Base-by-base conservation (phyloP, 2,329 filamentous ascomycete species). In the Fusarium sambucinum region DNA sequence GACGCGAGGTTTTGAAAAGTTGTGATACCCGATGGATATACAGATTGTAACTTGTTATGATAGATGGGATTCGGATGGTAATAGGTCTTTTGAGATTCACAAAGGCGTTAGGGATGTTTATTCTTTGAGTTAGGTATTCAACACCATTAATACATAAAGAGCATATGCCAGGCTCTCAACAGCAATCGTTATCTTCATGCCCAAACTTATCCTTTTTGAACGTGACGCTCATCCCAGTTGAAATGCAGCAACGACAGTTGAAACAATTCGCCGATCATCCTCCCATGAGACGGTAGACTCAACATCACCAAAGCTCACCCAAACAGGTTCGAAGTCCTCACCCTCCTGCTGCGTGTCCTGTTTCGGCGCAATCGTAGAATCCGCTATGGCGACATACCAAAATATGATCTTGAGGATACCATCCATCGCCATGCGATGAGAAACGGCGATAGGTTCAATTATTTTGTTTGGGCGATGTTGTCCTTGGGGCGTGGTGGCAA, bases 1-100 rank as follows among this genome's bases (percentile, higher is more conserved):
- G 67, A 72, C 7, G 63, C 46, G 41, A 68, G 51, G 51, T 4
- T 44, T 33, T 71, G 54, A 71, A 70, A 63, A 68, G 58, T 53
- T 42, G 60, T 50, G 67, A 70, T 70, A 70, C 67, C 67, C 67
- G 32, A 8, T 40, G 50, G 27, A 42, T 38, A 13, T 21, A 29
- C 44, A 58, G 35, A 55, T 55, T 63, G 42, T 47, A n/a, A 29
- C n/a, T 13, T 13, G 16, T 6, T 21, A 19, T n/a, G 27, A 32
- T 38, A 38, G 7, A 35, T 50, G 6, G 27, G 27, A 27, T 27
- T 27, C 6, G 38, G 41, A 19, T 21, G 13, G 32, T 16, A 35
- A 29, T 11, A 12, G 3, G 56, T 40, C 11, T 35, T 47, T 55
- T 55, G 19, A 5, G 30, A 4, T 27, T 46, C 5, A 16, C 13